phyloP scores from a whole-genome alignment of 495 filamentous ascomycete genomes.

The Penicillium soppii region DNA sequence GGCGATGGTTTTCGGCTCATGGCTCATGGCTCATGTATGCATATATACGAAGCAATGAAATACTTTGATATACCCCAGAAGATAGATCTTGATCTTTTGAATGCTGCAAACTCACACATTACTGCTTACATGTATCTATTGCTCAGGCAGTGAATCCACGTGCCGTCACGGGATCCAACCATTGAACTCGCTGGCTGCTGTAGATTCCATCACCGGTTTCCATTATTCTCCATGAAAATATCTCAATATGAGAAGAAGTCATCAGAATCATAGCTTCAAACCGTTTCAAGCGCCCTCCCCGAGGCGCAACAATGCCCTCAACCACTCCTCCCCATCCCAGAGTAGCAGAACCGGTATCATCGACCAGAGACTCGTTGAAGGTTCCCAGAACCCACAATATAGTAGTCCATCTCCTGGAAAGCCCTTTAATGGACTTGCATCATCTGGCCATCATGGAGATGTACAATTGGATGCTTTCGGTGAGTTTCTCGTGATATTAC shows the following conservation, averaged over 20 bases:
- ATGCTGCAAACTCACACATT: too few species aligned
- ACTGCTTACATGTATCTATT: too few species aligned
- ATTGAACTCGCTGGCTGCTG: not conserved
- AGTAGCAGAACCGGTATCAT: constrained; percentile 14
- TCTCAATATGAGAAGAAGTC: constrained; percentile 13
- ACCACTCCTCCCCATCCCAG: constrained; percentile 10
- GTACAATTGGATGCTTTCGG: constrained; percentile 51
- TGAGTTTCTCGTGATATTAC: constrained; percentile 21
- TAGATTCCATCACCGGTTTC: not conserved
- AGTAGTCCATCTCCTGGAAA: constrained; percentile 2
- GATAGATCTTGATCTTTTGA: too few species aligned
- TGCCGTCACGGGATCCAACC: constrained; percentile 11
- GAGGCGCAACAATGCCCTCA: constrained; percentile 1
- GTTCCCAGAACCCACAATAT: constrained; percentile 17
- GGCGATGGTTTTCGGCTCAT: constrained; percentile 9
- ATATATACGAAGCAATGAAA: constrained; percentile 35
- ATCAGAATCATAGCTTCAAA: not conserved
- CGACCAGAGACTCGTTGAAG: constrained; percentile 29
- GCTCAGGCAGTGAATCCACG: constrained; percentile 13
- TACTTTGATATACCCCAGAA: constrained; percentile 14
- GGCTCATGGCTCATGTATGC: too few species aligned
- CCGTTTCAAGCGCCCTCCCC: constrained; percentile 11
- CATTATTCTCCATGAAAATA: not conserved
- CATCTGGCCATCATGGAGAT: constrained; percentile 19
- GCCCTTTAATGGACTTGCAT: not conserved